Evolutionary conservation across 108 stramenopile species (phyloP).

Genomic region (Epithemia pelagica): DNA sequence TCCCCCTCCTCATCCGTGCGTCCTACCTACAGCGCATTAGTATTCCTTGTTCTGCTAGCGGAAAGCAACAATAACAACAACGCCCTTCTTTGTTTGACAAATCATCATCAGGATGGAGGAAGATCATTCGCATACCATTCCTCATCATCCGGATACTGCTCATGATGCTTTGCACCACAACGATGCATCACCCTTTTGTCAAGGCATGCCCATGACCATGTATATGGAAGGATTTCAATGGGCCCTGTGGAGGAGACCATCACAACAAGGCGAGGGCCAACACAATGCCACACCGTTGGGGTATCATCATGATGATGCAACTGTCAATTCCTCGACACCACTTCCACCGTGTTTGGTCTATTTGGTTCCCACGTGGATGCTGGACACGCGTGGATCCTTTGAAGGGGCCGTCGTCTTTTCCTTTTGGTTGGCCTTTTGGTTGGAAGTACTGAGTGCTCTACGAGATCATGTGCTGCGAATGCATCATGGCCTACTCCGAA

Average conservation of each 20-base stretch:
- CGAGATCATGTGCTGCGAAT: constrained; percentile 2
- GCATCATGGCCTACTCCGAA: not conserved
- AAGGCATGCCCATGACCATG: constrained; percentile 19
- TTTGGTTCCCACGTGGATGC: constrained; percentile 10
- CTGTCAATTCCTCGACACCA: not conserved
- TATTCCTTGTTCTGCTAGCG: no score
- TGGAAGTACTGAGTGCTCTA: constrained; percentile 22
- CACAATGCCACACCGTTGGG: not conserved
- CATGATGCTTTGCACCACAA: no score
- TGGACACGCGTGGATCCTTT: constrained; percentile 7
- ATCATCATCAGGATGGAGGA: no score
- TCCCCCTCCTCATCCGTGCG: no score
- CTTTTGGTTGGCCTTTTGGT: constrained; percentile 30
- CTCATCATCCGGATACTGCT: no score
- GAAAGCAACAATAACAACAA: no score
- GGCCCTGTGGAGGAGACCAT: not conserved
- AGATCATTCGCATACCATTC: no score
- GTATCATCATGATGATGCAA: not conserved
- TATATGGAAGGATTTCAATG: constrained; percentile 19
- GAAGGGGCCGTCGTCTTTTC: constrained; percentile 21
- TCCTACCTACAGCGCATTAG: no score
- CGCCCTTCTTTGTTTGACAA: no score
- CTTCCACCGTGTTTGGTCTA: constrained; percentile 13
- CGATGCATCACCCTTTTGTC: no score
- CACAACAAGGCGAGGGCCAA: not conserved